Conservation (phyloP, 225 moss, liverwort and hornwort species). For the Marchantia polymorpha region DNA sequence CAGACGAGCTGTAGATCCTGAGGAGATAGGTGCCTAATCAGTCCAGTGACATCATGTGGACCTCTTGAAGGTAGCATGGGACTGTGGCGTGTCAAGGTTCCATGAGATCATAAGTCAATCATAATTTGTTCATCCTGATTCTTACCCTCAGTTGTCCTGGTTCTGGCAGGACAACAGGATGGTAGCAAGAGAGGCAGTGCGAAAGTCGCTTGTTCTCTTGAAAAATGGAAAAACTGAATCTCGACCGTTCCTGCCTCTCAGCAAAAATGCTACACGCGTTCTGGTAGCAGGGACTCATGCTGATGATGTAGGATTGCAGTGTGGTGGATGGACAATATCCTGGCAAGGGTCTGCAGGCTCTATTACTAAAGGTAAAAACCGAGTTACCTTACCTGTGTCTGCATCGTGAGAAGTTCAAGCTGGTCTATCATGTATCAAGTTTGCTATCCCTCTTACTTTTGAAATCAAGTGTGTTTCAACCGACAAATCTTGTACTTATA, state of each 20-base stretch:
- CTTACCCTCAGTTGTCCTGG: background rate
- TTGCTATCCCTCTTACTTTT: background rate
- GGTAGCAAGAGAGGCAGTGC: slow-evolving; percentile 60
- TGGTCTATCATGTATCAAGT: background rate
- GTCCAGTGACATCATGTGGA: background rate
- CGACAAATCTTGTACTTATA: background rate
- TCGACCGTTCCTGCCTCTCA: slow-evolving; percentile 48
- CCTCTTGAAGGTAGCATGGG: background rate
- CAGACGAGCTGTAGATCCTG: background rate
- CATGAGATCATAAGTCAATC: background rate
- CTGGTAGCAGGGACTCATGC: slow-evolving; percentile 67
- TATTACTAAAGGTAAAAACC: slow-evolving; percentile 45
- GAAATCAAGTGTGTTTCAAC: background rate
- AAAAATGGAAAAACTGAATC: slow-evolving; percentile 39
- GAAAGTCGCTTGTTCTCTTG: slow-evolving; percentile 63
- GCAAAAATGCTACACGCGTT: slow-evolving; percentile 45
- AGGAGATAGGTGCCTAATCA: too few relatives aligned
- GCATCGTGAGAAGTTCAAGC: background rate
- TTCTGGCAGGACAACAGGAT: slow-evolving; percentile 40
- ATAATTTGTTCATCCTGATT: too few relatives aligned
- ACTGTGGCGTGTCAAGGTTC: background rate
- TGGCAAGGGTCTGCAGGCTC: slow-evolving; percentile 63
- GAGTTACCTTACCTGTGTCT: background rate
- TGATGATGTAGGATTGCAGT: slow-evolving; percentile 61
- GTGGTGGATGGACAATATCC: slow-evolving; percentile 75